These are phyloP conservation scores for Hypholoma sublateritium DNA, from an alignment of 768 basidiomycete species.

Conservation along the genomic window DNA sequence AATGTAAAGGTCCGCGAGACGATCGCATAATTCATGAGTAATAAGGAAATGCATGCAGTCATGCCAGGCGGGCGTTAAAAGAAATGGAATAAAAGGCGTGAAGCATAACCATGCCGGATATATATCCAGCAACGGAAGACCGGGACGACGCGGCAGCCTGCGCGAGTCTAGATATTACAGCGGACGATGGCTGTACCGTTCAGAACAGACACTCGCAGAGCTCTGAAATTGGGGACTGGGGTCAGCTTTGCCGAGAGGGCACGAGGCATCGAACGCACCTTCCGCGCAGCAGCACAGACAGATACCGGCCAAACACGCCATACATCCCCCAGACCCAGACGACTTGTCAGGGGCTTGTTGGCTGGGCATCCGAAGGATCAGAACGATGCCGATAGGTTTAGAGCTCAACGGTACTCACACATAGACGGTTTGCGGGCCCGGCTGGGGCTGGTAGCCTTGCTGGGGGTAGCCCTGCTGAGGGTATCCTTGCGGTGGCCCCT, in stretches of 20 bases:
- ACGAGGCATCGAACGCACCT: conserved; percentile 41
- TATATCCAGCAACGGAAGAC: neutral
- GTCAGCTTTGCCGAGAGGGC: conserved; percentile 4
- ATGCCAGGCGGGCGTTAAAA: neutral
- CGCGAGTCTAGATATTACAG: neutral
- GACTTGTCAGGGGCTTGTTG: conserved; percentile 57
- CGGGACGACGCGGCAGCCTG: neutral
- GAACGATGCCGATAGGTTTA: neutral
- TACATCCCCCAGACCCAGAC: conserved; percentile 39
- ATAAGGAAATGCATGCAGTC: neutral
- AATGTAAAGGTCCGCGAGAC: neutral
- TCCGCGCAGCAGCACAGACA: conserved; percentile 75
- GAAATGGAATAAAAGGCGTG: neutral
- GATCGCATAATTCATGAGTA: neutral
- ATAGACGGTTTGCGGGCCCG: conserved; percentile 74
- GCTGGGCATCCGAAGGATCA: conserved; percentile 15
- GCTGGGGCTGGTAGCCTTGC: conserved; percentile 44
- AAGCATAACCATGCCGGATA: conserved; percentile 1
- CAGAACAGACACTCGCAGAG: conserved; percentile 72
- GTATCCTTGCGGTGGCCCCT: conserved; percentile 35
- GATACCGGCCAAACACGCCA: conserved; percentile 65
- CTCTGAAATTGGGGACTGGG: conserved; percentile 39
- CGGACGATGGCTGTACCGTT: neutral
- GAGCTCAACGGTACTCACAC: conserved; percentile 50
- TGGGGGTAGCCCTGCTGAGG: conserved; percentile 42